Conservation (phyloP, 1,139 yeast species). For the Candida smagusa region DNA sequence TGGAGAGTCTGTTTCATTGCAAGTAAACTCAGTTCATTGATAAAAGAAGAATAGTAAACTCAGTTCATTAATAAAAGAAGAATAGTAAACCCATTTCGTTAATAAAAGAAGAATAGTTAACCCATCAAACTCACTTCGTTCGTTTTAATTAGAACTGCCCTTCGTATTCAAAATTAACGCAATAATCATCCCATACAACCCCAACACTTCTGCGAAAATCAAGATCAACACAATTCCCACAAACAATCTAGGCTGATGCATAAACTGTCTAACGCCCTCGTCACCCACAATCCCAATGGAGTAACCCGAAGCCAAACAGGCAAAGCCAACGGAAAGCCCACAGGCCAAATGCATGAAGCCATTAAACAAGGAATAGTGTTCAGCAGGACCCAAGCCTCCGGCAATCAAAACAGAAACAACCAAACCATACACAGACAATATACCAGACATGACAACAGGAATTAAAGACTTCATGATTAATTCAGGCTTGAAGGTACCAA, state of each 20-base stretch:
- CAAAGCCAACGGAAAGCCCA: conserved; percentile 92
- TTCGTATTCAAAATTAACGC: conserved; percentile 89
- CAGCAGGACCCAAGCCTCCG: conserved; percentile 78
- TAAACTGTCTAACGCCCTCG: conserved; percentile 95
- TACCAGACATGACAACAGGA: conserved; percentile 98
- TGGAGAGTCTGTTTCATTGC: too few relatives aligned
- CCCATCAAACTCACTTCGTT: too few relatives aligned
- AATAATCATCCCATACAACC: conserved; percentile 91
- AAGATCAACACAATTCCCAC: conserved; percentile 92
- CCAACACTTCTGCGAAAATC: conserved; percentile 97
- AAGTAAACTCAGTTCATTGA: too few relatives aligned
- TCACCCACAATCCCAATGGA: conserved; percentile 99
- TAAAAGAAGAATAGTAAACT: too few relatives aligned
- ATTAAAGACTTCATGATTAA: conserved; percentile 79
- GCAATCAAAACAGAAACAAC: conserved; percentile 96
- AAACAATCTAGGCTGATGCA: conserved; percentile 95
- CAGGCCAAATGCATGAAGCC: conserved; percentile 98
- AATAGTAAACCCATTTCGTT: too few relatives aligned
- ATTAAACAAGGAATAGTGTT: conserved; percentile 80
- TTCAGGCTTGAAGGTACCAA: conserved; percentile 82
- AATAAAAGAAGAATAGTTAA: too few relatives aligned
- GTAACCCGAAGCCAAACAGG: conserved; percentile 95
- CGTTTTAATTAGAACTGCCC: conserved; percentile 47
- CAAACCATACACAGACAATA: conserved; percentile 90
- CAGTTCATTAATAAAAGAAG: too few relatives aligned